phyloP scores from a whole-genome alignment of 2,329 filamentous ascomycete species.

The Aureobasidium sp. region DNA sequence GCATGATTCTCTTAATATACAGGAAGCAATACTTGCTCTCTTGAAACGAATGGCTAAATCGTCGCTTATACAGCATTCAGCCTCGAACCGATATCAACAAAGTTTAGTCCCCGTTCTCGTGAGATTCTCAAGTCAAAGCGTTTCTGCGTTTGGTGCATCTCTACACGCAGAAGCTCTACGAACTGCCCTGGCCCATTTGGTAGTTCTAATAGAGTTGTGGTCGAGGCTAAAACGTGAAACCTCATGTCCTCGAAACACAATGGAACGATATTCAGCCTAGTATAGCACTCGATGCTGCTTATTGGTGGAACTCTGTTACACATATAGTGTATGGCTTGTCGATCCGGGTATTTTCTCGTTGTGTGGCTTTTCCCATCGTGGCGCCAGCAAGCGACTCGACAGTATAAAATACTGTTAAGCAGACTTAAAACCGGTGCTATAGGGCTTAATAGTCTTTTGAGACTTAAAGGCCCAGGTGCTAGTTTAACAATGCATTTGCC shows the following conservation, averaged over 20 bases:
- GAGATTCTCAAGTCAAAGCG: background rate
- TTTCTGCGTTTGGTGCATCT: background rate
- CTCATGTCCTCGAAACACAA: background rate
- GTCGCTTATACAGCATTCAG: background rate
- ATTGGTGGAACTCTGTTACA: slow-evolving; percentile 7
- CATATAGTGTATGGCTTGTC: background rate
- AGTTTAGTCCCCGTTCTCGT: background rate
- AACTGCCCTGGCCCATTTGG: too few species aligned
- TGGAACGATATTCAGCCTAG: background rate
- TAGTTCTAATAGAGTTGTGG: too few species aligned
- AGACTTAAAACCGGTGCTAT: too few species aligned
- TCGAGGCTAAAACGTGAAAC: background rate
- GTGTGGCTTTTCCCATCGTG: too few species aligned
- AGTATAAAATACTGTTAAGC: too few species aligned
- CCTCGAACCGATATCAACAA: background rate
- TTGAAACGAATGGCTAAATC: slow-evolving; percentile 5
- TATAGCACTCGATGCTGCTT: background rate
- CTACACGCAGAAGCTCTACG: background rate
- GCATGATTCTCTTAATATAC: slow-evolving; percentile 7
- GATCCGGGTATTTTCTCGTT: background rate
- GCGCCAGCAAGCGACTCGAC: too few species aligned
- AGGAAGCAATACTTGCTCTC: background rate
- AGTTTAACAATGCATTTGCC: too few species aligned
- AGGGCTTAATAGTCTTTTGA: too few species aligned
- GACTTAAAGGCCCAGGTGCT: too few species aligned